phyloP scores from a whole-genome alignment of 352 stramenopile genomes.

The Pythium pyrilobum region DNA sequence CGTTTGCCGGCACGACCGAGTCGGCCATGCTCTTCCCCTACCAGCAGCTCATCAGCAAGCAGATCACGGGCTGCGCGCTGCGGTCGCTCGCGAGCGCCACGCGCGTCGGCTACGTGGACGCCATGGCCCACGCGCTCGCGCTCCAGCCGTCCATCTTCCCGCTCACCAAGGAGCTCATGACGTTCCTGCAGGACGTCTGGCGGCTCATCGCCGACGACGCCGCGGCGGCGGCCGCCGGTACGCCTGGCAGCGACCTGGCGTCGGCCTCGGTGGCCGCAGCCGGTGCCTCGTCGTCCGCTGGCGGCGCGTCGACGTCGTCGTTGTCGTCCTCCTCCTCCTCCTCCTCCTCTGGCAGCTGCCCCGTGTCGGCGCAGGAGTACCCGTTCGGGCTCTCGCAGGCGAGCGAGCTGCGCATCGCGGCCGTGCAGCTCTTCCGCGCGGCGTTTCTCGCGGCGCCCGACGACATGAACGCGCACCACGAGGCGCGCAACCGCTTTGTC shows the following conservation, averaged over 20 bases:
- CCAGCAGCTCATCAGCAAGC: slow-evolving; percentile 80
- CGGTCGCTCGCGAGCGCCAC: slow-evolving; percentile 61
- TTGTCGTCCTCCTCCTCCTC: no score
- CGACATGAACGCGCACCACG: slow-evolving; percentile 82
- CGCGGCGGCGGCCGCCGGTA: not conserved
- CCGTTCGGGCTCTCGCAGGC: slow-evolving; percentile 80
- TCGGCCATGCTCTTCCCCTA: slow-evolving; percentile 78
- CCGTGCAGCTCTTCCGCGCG: slow-evolving; percentile 83
- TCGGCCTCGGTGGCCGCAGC: no score
- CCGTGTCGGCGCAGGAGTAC: slow-evolving; percentile 76
- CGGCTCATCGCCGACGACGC: slow-evolving; percentile 74
- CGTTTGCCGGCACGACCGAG: slow-evolving; percentile 45
- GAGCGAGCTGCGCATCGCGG: slow-evolving; percentile 80
- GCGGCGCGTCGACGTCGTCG: not conserved
- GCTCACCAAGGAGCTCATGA: slow-evolving; percentile 81
- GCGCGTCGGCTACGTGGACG: slow-evolving; percentile 79
- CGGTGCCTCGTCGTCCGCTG: not conserved
- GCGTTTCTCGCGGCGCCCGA: slow-evolving; percentile 79
- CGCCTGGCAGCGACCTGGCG: not conserved
- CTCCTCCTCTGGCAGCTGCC: slow-evolving; percentile 17
- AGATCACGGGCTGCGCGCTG: slow-evolving; percentile 77
- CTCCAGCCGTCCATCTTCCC: slow-evolving; percentile 76
- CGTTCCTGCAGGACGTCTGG: slow-evolving; percentile 86
- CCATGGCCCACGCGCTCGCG: slow-evolving; percentile 74
- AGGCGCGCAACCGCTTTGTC: slow-evolving; percentile 82